These are phyloP conservation scores for Fraxinus americana DNA, from an alignment of 257 asterid species.

Conservation along the genomic window DNA sequence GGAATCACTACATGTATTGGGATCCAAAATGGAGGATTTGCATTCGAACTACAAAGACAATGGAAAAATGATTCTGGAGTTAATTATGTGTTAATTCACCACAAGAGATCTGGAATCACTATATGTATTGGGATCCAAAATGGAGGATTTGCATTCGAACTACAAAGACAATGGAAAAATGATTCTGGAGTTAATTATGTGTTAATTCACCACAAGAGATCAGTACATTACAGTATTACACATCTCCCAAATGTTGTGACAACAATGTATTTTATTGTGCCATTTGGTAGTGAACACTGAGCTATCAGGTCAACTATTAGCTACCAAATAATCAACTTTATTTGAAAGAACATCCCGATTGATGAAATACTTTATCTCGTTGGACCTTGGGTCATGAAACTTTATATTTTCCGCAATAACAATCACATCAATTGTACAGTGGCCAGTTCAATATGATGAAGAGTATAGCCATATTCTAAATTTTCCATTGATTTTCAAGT, in stretches of 20 bases:
- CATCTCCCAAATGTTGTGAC: conserved; percentile 11
- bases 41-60: conserved; percentile 65
- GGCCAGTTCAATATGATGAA: neutral
- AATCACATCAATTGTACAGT: neutral
- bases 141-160: conserved; percentile 90
- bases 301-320: conserved; percentile 16
- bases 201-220: conserved; percentile 1
- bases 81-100: conserved; percentile 9
- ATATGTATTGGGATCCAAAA: conserved; percentile 98
- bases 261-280: neutral
- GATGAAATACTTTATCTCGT: neutral
- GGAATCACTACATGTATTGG: conserved; percentile 95
- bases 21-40: conserved; percentile 97
- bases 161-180: conserved; percentile 38
- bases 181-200: conserved; percentile 15
- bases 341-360: neutral
- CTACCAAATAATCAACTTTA: conserved; percentile 6
- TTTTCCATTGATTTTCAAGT: neutral
- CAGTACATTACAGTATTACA: conserved; percentile 5
- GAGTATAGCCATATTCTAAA: neutral
- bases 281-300: conserved; percentile 1
- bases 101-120: conserved; percentile 57
- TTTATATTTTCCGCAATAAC: neutral
- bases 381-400: conserved; percentile 5
- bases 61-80: conserved; percentile 23